A percentile compares a stretch with the other conserved stretches of the same genome.
Evolutionary conservation across 2,329 filamentous ascomycete species (phyloP).

Genomic region (Nectriaceae sp.): DNA sequence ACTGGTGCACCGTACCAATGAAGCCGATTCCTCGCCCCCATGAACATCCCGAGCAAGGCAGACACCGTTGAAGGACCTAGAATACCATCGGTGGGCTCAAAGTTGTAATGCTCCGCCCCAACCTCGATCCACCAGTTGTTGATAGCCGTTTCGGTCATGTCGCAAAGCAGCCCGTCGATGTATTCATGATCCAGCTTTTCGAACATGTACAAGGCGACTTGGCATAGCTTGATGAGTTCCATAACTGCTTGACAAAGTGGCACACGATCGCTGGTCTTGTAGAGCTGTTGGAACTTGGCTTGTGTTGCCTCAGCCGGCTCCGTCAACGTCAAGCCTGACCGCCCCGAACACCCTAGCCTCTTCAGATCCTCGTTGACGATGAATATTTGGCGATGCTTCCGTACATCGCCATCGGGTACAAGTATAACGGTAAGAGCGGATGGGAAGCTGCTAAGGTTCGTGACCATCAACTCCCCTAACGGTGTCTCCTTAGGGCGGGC

Average conservation of each 20-base stretch:
- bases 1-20: constrained; percentile 84
- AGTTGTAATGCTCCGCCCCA: constrained; percentile 87
- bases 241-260: constrained; percentile 76
- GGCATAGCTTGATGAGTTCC: constrained; percentile 88
- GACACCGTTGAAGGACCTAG: constrained; percentile 90
- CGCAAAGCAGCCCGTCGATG: constrained; percentile 88
- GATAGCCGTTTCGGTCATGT: constrained; percentile 87
- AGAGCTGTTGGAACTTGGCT: constrained; percentile 89
- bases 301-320: constrained; percentile 79
- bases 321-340: constrained; percentile 80
- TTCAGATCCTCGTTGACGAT: constrained; percentile 95
- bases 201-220: constrained; percentile 85
- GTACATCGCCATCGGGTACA: constrained; percentile 83
- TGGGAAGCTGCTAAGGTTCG: constrained; percentile 89
- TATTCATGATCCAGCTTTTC: constrained; percentile 86
- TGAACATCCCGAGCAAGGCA: constrained; percentile 81
- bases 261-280: constrained; percentile 82
- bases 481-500: constrained; percentile 80
- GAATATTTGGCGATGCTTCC: constrained; percentile 78
- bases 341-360: constrained; percentile 85
- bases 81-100: constrained; percentile 90
- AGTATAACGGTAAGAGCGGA: constrained; percentile 90
- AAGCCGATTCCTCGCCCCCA: constrained; percentile 87
- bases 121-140: constrained; percentile 97
- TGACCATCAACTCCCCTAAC: constrained; percentile 87